A percentile compares a stretch with the other conserved stretches of the same genome.
phyloP scores from a whole-genome alignment of 495 filamentous ascomycete genomes.

The Thermochaetoides thermophila region DNA sequence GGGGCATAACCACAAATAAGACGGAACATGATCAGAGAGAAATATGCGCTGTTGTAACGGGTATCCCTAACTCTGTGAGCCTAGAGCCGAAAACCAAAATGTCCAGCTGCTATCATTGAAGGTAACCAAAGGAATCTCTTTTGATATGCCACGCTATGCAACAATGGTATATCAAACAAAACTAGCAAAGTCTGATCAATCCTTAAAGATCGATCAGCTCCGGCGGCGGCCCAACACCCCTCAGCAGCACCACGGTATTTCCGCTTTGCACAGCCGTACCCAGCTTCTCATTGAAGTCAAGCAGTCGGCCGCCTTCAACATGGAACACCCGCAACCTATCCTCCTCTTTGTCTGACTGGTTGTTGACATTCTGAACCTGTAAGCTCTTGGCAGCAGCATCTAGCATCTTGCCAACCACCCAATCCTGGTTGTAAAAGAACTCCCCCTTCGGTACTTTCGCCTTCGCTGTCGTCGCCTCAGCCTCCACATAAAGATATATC shows the following conservation, averaged over 20 bases:
- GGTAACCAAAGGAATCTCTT: too few species aligned
- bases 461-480: slow-evolving; percentile 62
- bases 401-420: slow-evolving; percentile 76
- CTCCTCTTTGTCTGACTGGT: slow-evolving; percentile 61
- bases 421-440: slow-evolving; percentile 74
- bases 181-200: not conserved
- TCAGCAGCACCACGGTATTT: slow-evolving; percentile 76
- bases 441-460: slow-evolving; percentile 61
- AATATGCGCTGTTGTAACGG: too few species aligned
- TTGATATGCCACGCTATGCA: slow-evolving; percentile 17
- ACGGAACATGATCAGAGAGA: too few species aligned
- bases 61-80: too few species aligned
- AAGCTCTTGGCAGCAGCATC: slow-evolving; percentile 74
- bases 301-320: slow-evolving; percentile 70
- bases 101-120: too few species aligned
- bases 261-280: slow-evolving; percentile 57
- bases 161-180: slow-evolving; percentile 1
- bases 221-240: slow-evolving; percentile 54
- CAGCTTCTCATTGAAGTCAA: slow-evolving; percentile 75
- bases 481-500: slow-evolving; percentile 75
- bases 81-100: too few species aligned
- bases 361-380: slow-evolving; percentile 79
- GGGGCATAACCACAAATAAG: too few species aligned
- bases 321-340: slow-evolving; percentile 76
- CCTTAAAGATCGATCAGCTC: slow-evolving; percentile 30